Percentiles rank a stretch among this genome's conserved stretches.
These are phyloP conservation scores for Saturnispora zaruensis DNA, from an alignment of 805 yeast species.

Conservation along the genomic window DNA sequence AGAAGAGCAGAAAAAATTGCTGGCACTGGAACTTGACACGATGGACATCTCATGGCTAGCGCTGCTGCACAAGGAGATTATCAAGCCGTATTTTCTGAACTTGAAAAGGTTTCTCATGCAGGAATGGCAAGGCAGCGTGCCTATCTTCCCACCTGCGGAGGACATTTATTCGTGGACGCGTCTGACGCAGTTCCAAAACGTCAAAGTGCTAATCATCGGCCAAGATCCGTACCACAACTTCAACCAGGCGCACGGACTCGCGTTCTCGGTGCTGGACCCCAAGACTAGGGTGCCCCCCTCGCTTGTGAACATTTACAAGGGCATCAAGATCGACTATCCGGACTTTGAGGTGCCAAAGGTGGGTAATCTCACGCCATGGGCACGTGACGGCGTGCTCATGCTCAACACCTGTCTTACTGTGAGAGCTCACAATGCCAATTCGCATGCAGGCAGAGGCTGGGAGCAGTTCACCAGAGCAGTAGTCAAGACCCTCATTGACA, in stretches of 20 bases:
- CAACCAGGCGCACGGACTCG: constrained; percentile 94
- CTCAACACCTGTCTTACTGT: constrained; percentile 87
- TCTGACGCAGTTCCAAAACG: constrained; percentile 63
- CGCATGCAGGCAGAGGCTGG: constrained; percentile 91
- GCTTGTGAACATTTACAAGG: constrained; percentile 76
- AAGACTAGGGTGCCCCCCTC: constrained; percentile 81
- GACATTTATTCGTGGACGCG: constrained; percentile 90
- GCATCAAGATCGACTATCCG: constrained; percentile 58
- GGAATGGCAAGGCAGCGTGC: constrained; percentile 34
- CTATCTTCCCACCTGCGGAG: constrained; percentile 67
- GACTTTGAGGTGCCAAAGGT: constrained; percentile 53
- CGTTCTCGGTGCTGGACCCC: constrained; percentile 84
- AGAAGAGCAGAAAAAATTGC: constrained; percentile 40
- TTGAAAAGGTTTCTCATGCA: constrained; percentile 54
- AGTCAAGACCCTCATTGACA: constrained; percentile 42
- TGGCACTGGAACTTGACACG: constrained; percentile 59
- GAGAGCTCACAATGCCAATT: constrained; percentile 85
- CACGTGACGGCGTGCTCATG: constrained; percentile 76
- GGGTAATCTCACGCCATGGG: constrained; percentile 78
- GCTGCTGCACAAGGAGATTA: constrained; percentile 57
- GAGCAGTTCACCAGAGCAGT: constrained; percentile 76
- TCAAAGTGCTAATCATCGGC: constrained; percentile 77
- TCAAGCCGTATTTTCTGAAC: constrained; percentile 74
- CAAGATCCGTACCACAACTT: constrained; percentile 94
- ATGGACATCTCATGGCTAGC: constrained; percentile 76